These are phyloP conservation scores for Neurospora cerealis DNA, from an alignment of 495 filamentous ascomycete genomes.

Conservation along the genomic window DNA sequence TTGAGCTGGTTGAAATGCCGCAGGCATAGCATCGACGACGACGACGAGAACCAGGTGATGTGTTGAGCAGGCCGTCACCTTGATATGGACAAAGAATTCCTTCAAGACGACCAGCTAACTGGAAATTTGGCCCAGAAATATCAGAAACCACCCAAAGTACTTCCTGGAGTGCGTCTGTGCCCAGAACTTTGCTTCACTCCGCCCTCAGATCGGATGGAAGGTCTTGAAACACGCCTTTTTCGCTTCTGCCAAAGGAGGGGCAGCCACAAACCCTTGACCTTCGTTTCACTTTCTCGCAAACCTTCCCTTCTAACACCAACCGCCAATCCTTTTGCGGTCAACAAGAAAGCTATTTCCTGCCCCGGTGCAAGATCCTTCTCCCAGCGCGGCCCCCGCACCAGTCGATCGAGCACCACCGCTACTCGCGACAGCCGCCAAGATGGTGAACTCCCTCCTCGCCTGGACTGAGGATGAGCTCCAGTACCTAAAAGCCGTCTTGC, in stretches of 20 bases:
- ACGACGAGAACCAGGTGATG: not conserved
- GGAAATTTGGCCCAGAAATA: not conserved
- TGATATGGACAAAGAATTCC: not conserved
- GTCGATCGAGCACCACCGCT: not conserved
- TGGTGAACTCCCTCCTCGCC: slow-evolving; percentile 22
- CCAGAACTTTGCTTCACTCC: not conserved
- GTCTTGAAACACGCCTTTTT: not conserved
- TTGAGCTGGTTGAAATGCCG: not conserved
- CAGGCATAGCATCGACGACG: not conserved
- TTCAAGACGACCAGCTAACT: not conserved
- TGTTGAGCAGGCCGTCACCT: not conserved
- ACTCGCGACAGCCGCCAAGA: slow-evolving; percentile 1
- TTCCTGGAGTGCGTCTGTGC: not conserved
- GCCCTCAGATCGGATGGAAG: not conserved
- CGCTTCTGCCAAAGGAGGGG: not conserved
- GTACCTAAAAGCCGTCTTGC: slow-evolving; percentile 32
- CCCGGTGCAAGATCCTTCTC: too few relatives aligned
- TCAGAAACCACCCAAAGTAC: not conserved
- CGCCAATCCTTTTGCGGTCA: not conserved
- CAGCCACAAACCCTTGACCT: not conserved
- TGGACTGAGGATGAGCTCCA: slow-evolving; percentile 32
- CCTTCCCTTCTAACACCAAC: not conserved
- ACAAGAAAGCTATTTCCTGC: not conserved
- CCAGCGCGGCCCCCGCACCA: not conserved
- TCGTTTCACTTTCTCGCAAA: not conserved